Evolutionary conservation across 495 filamentous ascomycete species (phyloP).

Genomic region (Hypomontagnella submonticulosa): DNA sequence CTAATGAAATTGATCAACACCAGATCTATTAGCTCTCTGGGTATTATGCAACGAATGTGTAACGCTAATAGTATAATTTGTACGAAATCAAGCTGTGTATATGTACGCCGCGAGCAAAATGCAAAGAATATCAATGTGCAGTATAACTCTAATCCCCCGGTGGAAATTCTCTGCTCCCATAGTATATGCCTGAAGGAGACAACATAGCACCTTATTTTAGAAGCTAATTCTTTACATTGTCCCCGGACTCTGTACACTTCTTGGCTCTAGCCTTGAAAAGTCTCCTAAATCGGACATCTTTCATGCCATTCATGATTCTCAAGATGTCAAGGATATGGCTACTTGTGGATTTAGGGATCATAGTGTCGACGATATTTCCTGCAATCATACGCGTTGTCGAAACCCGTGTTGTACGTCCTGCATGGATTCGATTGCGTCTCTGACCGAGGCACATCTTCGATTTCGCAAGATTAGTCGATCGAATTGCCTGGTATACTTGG

Average conservation of each 20-base stretch:
- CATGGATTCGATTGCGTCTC: neutral
- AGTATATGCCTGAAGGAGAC: no score
- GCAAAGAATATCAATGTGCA: no score
- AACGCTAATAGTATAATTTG: neutral
- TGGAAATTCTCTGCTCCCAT: no score
- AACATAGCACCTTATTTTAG: no score
- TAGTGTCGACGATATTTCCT: neutral
- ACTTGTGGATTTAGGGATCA: neutral
- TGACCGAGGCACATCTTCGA: neutral
- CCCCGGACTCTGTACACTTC: no score
- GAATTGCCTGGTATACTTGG: neutral
- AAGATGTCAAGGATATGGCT: slow-evolving; percentile 1
- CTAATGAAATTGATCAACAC: no score
- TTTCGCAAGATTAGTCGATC: neutral
- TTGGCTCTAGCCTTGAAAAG: neutral
- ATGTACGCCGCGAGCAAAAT: no score
- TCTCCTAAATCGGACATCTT: neutral
- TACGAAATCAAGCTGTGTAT: neutral
- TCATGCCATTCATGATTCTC: neutral
- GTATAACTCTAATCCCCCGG: no score
- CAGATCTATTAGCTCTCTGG: no score
- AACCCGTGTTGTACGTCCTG: neutral
- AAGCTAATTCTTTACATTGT: no score
- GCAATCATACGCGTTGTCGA: neutral
- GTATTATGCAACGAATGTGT: neutral